Evolutionary conservation across 768 basidiomycete species (phyloP).

Genomic region (Tricholoma sp.): DNA sequence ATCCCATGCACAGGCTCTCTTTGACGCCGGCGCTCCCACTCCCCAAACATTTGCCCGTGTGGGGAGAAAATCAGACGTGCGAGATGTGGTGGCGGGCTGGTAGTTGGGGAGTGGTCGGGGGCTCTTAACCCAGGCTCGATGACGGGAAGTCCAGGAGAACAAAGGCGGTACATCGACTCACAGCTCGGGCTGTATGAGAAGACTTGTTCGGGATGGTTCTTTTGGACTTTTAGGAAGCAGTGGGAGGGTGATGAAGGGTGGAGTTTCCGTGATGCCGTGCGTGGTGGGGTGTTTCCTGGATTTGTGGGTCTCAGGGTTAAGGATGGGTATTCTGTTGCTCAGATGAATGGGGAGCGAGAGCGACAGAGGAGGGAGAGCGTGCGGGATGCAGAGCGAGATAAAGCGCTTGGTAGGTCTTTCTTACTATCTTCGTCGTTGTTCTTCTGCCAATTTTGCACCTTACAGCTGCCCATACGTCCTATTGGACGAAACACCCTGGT

Average conservation of each 20-base stretch:
- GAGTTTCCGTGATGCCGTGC: conserved; percentile 63
- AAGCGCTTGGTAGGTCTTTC: conserved; percentile 21
- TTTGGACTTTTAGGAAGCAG: conserved; percentile 81
- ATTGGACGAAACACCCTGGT: conserved; percentile 46
- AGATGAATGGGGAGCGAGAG: too few species aligned
- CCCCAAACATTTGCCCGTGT: conserved; percentile 33
- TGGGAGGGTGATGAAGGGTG: conserved; percentile 64
- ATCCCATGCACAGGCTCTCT: conserved; percentile 48
- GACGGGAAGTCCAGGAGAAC: conserved; percentile 30
- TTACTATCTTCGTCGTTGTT: conserved; percentile 6
- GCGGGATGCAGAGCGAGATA: too few species aligned
- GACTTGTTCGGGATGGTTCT: conserved; percentile 70
- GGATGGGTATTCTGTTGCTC: conserved; percentile 12
- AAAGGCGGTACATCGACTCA: conserved; percentile 47
- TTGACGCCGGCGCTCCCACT: conserved; percentile 32
- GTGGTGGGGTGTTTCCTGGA: conserved; percentile 55
- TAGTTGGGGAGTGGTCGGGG: conserved; percentile 79
- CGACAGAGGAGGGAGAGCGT: too few species aligned
- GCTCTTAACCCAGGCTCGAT: conserved; percentile 65
- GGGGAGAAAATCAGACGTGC: conserved; percentile 27
- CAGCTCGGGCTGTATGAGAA: conserved; percentile 63
- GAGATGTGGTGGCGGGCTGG: conserved; percentile 33
- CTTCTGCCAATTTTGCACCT: conserved; percentile 4
- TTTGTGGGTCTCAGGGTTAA: conserved; percentile 36
- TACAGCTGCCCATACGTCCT: conserved; percentile 32